Evolutionary conservation across 2,329 filamentous ascomycete genomes (phyloP).

Genomic region (Penicillium palitans): DNA sequence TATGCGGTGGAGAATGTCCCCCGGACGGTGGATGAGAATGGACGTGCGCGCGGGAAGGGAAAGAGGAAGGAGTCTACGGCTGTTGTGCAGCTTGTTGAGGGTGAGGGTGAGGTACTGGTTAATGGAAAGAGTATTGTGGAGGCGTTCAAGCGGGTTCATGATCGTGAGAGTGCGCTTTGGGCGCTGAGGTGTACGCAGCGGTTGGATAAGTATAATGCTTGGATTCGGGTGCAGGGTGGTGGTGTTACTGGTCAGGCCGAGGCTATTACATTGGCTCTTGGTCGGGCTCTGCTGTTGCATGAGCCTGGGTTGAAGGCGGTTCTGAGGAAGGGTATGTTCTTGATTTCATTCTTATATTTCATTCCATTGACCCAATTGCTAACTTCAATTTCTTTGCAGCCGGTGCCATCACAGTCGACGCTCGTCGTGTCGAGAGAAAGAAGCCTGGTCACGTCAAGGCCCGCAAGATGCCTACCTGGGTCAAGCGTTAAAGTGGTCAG

Average conservation of each 20-base stretch:
- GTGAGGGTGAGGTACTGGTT: conserved; percentile 82
- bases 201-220: conserved; percentile 96
- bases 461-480: conserved; percentile 97
- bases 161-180: conserved; percentile 93
- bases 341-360: background rate
- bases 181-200: conserved; percentile 78
- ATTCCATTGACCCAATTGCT: conserved; percentile 12
- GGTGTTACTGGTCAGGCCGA: conserved; percentile 95
- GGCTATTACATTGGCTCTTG: conserved; percentile 84
- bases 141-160: conserved; percentile 83
- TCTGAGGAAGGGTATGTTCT: conserved; percentile 77
- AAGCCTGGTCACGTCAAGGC: conserved; percentile 95
- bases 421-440: conserved; percentile 93
- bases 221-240: conserved; percentile 79
- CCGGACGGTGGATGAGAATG: conserved; percentile 69
- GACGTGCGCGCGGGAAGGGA: conserved; percentile 76
- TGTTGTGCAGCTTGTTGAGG: conserved; percentile 85
- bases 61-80: conserved; percentile 85
- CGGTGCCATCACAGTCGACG: conserved; percentile 87
- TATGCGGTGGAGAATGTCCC: conserved; percentile 64
- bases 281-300: conserved; percentile 83
- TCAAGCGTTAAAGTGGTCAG: conserved; percentile 65
- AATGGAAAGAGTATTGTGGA: conserved; percentile 85
- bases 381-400: conserved; percentile 55
- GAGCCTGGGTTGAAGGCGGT: conserved; percentile 89